Conservation (phyloP, 257 asterid species). For the Jacaranda copaia region DNA sequence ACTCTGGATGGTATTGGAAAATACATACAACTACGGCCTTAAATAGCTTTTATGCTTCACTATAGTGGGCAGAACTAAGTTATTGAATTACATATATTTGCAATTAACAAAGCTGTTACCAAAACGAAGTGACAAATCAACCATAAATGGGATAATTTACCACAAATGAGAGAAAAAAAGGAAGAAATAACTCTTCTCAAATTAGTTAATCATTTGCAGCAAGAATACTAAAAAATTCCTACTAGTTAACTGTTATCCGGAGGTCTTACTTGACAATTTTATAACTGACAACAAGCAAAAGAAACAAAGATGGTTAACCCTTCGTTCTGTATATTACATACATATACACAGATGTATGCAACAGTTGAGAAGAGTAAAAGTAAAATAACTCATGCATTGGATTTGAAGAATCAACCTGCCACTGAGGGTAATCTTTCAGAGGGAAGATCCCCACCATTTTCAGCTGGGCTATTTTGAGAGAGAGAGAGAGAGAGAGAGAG, state of each 20-base stretch:
- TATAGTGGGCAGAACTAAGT: background rate
- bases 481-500: background rate
- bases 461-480: conserved; percentile 53
- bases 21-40: background rate
- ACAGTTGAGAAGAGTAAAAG: conserved; percentile 17
- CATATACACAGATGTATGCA: background rate
- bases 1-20: background rate
- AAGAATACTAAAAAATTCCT: background rate
- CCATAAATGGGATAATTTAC: background rate
- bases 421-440: conserved; percentile 56
- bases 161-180: background rate
- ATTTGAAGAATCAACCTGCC: conserved; percentile 60
- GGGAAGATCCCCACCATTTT: conserved; percentile 53
- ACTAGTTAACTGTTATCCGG: background rate
- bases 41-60: background rate
- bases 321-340: background rate
- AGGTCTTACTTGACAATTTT: background rate
- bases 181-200: background rate
- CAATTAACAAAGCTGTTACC: conserved; percentile 3
- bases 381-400: background rate
- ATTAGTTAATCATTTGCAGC: conserved; percentile 1
- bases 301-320: background rate
- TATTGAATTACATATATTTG: background rate
- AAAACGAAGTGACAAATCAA: conserved; percentile 18
- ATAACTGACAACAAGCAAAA: background rate